A percentile compares a stretch with the other conserved stretches of the same genome.
phyloP scores from a whole-genome alignment of 345 rosid species.

The Laguncularia racemosa region DNA sequence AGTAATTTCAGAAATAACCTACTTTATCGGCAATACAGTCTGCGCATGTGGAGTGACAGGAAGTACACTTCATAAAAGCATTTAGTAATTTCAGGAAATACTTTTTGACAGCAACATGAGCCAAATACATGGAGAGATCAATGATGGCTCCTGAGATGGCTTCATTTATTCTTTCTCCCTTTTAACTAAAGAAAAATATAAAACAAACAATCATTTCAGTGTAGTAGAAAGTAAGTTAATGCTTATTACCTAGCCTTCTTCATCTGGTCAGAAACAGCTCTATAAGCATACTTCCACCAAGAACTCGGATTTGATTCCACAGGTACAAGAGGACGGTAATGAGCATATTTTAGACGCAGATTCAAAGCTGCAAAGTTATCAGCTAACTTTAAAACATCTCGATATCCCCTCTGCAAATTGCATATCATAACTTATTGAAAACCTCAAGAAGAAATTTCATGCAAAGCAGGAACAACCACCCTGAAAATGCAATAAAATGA shows the following conservation, averaged over 20 bases:
- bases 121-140: too few species aligned
- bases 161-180: neutral
- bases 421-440: slow-evolving; percentile 14
- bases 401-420: slow-evolving; percentile 71
- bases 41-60: too few species aligned
- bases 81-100: too few species aligned
- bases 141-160: too few species aligned
- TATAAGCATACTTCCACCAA: slow-evolving; percentile 96
- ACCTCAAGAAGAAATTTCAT: slow-evolving; percentile 14
- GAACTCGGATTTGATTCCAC: slow-evolving; percentile 64
- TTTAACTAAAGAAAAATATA: neutral
- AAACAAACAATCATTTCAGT: neutral
- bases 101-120: too few species aligned
- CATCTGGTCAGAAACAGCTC: slow-evolving; percentile 77
- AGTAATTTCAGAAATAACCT: too few species aligned
- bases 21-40: too few species aligned
- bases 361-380: slow-evolving; percentile 91
- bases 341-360: slow-evolving; percentile 81
- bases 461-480: neutral
- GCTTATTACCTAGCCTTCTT: slow-evolving; percentile 73
- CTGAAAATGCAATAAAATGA: slow-evolving; percentile 11
- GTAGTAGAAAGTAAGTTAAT: slow-evolving; percentile 6
- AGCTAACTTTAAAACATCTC: slow-evolving; percentile 77
- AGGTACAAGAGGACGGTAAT: slow-evolving; percentile 74
- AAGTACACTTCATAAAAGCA: too few species aligned